Evolutionary conservation across 176 grass and related monocot genomes (phyloP).

Genomic region (Tillandsia leiboldiana): DNA sequence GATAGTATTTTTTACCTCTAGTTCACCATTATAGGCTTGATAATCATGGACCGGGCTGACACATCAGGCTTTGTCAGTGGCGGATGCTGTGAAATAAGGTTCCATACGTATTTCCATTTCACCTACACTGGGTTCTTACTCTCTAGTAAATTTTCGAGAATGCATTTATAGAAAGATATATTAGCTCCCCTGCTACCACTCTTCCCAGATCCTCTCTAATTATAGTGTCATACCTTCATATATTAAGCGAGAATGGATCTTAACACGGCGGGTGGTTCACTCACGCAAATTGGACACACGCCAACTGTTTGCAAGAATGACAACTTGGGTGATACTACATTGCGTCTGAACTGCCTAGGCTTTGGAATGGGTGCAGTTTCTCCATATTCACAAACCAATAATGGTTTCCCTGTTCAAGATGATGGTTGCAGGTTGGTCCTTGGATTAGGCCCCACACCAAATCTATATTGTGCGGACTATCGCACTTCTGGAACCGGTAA

Average conservation of each 20-base stretch:
- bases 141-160: constrained; percentile 36
- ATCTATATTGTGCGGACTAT: constrained; percentile 49
- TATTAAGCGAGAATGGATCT: constrained; percentile 52
- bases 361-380: constrained; percentile 18
- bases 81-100: constrained; percentile 36
- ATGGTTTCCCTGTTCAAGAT: constrained; percentile 36
- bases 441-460: constrained; percentile 69
- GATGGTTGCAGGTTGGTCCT: constrained; percentile 67
- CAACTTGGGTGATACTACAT: constrained; percentile 17
- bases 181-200: constrained; percentile 13
- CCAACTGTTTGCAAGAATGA: constrained; percentile 36
- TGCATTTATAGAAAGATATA: constrained; percentile 21
- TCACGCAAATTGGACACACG: constrained; percentile 27
- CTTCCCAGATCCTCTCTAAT: constrained; percentile 4
- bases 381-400: constrained; percentile 25
- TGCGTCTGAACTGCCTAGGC: constrained; percentile 25
- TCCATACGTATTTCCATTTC: constrained; percentile 73
- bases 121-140: constrained; percentile 48
- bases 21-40: constrained; percentile 11
- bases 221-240: constrained; percentile 22
- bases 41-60: constrained; percentile 76
- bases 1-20: neutral
- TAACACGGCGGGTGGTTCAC: constrained; percentile 35
- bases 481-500: constrained; percentile 20
- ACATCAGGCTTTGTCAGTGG: constrained; percentile 88